A percentile compares a stretch with the other conserved stretches of the same genome.
phyloP scores from a whole-genome alignment of 192 early-diverging fungal genomes.

The Bifiguratus adelaidae region DNA sequence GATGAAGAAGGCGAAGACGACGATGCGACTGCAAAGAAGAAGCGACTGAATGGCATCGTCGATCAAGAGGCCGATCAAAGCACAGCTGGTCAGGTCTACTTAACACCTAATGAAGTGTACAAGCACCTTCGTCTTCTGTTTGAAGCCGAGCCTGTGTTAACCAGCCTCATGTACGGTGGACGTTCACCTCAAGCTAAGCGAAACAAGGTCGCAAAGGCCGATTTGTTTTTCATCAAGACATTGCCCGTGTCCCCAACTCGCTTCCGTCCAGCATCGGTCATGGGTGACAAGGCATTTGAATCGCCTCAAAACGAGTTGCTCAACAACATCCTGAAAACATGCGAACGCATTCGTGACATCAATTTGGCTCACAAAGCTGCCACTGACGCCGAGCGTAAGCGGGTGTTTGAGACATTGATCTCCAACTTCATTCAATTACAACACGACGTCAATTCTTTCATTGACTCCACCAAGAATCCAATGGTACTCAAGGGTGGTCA shows the following conservation, averaged over 20 bases:
- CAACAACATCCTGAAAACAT: constrained; percentile 72
- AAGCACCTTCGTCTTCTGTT: constrained; percentile 71
- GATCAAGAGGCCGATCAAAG: constrained; percentile 22
- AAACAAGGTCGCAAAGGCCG: constrained; percentile 35
- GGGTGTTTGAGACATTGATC: constrained; percentile 6
- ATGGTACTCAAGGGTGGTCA: constrained; percentile 43
- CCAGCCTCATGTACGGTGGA: constrained; percentile 74
- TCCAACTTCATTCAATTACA: constrained; percentile 63
- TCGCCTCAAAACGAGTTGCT: constrained; percentile 93
- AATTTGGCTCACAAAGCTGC: constrained; percentile 18
- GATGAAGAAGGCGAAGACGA: constrained; percentile 32
- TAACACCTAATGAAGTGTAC: constrained; percentile 72
- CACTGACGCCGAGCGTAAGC: constrained; percentile 4
- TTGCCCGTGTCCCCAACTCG: constrained; percentile 86
- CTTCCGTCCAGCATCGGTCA: constrained; percentile 88
- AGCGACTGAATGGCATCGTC: constrained; percentile 9
- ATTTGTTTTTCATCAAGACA: constrained; percentile 92
- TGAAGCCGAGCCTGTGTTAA: constrained; percentile 59
- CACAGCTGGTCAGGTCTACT: constrained; percentile 26
- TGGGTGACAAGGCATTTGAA: constrained; percentile 84
- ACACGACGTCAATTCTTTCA: constrained; percentile 81
- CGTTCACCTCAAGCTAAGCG: constrained; percentile 32
- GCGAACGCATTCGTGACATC: constrained; percentile 51
- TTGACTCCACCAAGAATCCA: constrained; percentile 89
- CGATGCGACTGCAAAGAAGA: background rate